Evolutionary conservation across 345 rosid species (phyloP), one percentile per base, ranked within the genome.

Genomic region (Dimocarpus longan): DNA sequence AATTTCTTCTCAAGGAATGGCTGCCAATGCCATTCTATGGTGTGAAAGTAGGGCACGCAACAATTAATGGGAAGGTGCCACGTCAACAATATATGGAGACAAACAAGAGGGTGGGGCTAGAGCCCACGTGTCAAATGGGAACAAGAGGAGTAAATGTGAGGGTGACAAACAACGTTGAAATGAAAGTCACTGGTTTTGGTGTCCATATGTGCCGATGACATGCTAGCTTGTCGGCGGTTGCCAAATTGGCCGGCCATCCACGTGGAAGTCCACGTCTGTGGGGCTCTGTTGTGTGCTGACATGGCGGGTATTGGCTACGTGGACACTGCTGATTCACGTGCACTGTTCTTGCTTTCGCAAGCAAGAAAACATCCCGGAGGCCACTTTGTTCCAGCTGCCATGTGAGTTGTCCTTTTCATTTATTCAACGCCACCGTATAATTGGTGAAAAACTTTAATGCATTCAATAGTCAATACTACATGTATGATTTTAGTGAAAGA

Each of bases 91-190:
- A 32, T 2, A 32, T 32, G 37, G 11, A 11, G 54, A 52, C 22
- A 10, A 1, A 37, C 43, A 77, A 46, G 70, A 67, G 9, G 37
- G 65, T 1, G 74, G 71, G 75, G 12, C 59, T 8, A 3, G 9
- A 46, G 70, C 73, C 76, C 71, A 63, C 66, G 54, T 56, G 66
- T 16, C 59, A 19, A 5, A 22, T 12, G 77, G 76, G 71, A 73
- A 71, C 85, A 71, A 6, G 26, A 76, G 76, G 57, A 83, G 69
- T 83, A n/a, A 85, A 81, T 79, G 79, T 39, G 88, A 82, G 18
- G 70, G 80, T 78, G 82, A 83, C 82, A 43, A 22, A 69, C 63
- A 60, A 46, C 37, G 75, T 39, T 70, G 82, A 43, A 78, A 74
- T 32, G 3, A 32, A 32, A 32, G 71, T 26, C 71, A 54, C 69